Evolutionary conservation across 352 stramenopile species (phyloP).

Genomic region (Phytophthora cryptogea): DNA sequence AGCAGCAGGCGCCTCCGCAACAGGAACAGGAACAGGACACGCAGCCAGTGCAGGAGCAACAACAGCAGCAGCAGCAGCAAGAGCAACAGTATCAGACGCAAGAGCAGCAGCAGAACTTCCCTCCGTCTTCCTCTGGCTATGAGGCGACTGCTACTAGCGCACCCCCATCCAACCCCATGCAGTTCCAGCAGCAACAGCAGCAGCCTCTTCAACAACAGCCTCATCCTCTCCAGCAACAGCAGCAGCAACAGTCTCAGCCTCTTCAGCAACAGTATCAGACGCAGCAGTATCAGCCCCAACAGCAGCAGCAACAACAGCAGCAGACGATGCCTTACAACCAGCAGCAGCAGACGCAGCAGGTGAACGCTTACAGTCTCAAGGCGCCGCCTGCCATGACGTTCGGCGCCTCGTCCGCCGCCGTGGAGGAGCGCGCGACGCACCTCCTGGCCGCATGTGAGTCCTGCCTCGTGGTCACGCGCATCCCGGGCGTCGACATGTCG

Average conservation of each 20-base stretch:
- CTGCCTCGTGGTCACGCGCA: slow-evolving; percentile 70
- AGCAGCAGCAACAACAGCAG: slow-evolving; percentile 26
- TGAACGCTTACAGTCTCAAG: slow-evolving; percentile 34
- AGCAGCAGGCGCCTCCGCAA: slow-evolving; percentile 8
- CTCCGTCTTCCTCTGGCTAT: slow-evolving; percentile 13
- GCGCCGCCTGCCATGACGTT: slow-evolving; percentile 27
- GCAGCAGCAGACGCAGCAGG: slow-evolving; percentile 25
- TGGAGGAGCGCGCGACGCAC: slow-evolving; percentile 57
- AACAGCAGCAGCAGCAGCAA: slow-evolving; percentile 11
- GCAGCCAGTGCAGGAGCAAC: slow-evolving; percentile 9
- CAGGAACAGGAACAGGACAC: slow-evolving; percentile 11
- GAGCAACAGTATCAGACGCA: slow-evolving; percentile 6
- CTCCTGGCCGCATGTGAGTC: slow-evolving; percentile 75
- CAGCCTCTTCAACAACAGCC: slow-evolving; percentile 10
- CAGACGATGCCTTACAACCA: slow-evolving; percentile 2
- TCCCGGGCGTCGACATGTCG: slow-evolving; percentile 79
- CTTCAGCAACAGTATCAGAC: slow-evolving; percentile 7
- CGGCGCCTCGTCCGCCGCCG: slow-evolving; percentile 14
- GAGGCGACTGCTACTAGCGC: slow-evolving; percentile 1
- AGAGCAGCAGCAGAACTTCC: slow-evolving; percentile 20
- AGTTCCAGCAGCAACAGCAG: slow-evolving; percentile 21
- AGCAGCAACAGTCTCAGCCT: slow-evolving; percentile 7
- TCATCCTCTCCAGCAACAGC: slow-evolving; percentile 8
- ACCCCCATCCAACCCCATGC: not conserved
- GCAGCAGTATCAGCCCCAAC: slow-evolving; percentile 17